Conservation (phyloP, 2,329 filamentous ascomycete species). For the Aspergillus sp. region DNA sequence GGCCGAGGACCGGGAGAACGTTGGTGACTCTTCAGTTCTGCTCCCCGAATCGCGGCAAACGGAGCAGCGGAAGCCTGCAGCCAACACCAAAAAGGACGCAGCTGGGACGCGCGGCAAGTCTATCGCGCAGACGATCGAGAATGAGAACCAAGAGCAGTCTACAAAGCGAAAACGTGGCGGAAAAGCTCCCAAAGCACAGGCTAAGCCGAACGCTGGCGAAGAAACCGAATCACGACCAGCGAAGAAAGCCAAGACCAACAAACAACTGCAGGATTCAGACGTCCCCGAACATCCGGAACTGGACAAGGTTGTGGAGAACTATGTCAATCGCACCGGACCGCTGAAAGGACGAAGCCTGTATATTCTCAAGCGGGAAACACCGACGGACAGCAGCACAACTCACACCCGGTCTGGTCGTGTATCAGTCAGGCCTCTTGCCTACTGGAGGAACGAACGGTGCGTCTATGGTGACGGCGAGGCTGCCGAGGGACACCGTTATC, state of each 20-base stretch:
- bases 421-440: conserved; percentile 75
- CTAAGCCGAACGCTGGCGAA: conserved; percentile 16
- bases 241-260: conserved; percentile 30
- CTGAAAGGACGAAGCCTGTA: conserved; percentile 48
- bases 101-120: conserved; percentile 10
- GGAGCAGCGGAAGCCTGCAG: conserved; percentile 11
- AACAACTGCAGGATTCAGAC: conserved; percentile 21
- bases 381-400: conserved; percentile 53
- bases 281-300: conserved; percentile 35
- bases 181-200: conserved; percentile 29
- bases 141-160: conserved; percentile 13
- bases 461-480: conserved; percentile 64
- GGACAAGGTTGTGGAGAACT: conserved; percentile 42
- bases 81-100: conserved; percentile 18
- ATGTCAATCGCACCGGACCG: conserved; percentile 43
- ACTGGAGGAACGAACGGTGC: conserved; percentile 80
- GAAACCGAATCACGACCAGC: conserved; percentile 26
- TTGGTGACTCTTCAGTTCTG: conserved; percentile 15
- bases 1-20: conserved; percentile 14
- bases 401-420: conserved; percentile 76
- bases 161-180: conserved; percentile 30
- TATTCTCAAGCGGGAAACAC: conserved; percentile 51
- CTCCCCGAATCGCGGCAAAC: conserved; percentile 12
- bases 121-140: conserved; percentile 14
- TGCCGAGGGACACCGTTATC: conserved; percentile 55